Conservation (phyloP, 345 rosid genomes). For the Eucalyptus curtisii region DNA sequence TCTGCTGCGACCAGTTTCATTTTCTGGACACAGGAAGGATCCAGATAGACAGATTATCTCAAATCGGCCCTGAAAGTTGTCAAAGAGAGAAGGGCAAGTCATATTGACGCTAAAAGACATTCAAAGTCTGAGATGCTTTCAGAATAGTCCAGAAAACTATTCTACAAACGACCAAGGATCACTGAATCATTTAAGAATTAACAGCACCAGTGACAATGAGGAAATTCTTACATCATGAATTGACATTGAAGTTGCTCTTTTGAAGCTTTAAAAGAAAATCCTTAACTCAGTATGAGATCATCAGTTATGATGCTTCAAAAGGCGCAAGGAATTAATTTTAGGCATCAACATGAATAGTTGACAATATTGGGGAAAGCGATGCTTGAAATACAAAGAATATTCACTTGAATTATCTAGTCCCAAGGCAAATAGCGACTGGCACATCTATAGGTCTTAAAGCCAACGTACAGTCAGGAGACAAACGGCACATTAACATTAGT, state of each 20-base stretch:
- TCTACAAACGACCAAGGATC: background rate
- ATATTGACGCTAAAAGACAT: background rate
- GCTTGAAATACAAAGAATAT: background rate
- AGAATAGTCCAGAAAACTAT: background rate
- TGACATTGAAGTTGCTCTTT: background rate
- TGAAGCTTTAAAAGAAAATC: background rate
- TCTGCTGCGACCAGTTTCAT: slow-evolving; percentile 30
- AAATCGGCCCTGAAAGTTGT: slow-evolving; percentile 54
- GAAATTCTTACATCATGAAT: background rate
- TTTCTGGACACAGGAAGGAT: slow-evolving; percentile 42
- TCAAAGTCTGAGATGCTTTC: background rate
- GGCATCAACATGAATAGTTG: background rate
- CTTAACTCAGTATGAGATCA: background rate
- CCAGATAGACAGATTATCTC: slow-evolving; percentile 84
- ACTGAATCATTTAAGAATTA: background rate
- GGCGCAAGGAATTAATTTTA: background rate
- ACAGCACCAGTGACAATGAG: background rate
- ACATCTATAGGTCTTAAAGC: background rate
- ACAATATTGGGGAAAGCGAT: background rate
- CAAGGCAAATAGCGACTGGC: background rate
- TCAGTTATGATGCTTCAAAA: background rate
- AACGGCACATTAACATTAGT: background rate
- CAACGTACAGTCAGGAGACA: background rate
- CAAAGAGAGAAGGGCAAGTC: background rate
- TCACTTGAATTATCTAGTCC: background rate